Conservation (phyloP, 2,329 filamentous ascomycete genomes). For the Cytospora mali region DNA sequence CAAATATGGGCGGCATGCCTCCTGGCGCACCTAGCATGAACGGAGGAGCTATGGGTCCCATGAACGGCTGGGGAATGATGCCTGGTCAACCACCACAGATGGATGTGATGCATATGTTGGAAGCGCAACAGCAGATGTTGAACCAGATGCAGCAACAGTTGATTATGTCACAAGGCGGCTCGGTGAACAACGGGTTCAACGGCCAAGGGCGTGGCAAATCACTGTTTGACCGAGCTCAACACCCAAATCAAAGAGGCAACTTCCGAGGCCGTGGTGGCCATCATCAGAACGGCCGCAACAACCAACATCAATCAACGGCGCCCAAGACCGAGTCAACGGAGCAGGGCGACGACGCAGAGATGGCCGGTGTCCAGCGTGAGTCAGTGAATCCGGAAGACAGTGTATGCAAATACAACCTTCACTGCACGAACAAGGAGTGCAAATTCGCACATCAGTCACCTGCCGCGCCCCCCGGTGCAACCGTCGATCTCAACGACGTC, state of each 20-base stretch:
- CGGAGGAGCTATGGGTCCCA: conserved; percentile 44
- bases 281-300: conserved; percentile 44
- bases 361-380: conserved; percentile 56
- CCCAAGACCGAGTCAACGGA: conserved; percentile 39
- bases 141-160: conserved; percentile 69
- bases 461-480: conserved; percentile 75
- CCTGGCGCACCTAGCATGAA: conserved; percentile 41
- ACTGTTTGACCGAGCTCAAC: conserved; percentile 75
- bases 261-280: conserved; percentile 53
- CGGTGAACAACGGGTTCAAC: conserved; percentile 41
- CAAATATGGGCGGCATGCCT: conserved; percentile 46
- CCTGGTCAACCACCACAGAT: conserved; percentile 48
- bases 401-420: conserved; percentile 86
- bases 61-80: conserved; percentile 54
- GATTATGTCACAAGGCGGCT: conserved; percentile 55
- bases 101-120: conserved; percentile 73
- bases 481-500: conserved; percentile 76
- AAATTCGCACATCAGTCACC: conserved; percentile 94
- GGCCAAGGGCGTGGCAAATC: conserved; percentile 55
- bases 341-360: conserved; percentile 63
- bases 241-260: conserved; percentile 52
- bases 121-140: conserved; percentile 88
- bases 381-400: conserved; percentile 63
- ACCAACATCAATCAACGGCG: conserved; percentile 37
- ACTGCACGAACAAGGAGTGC: conserved; percentile 87